phyloP scores from a whole-genome alignment of 2,329 filamentous ascomycete genomes.

The Periconia sp. region DNA sequence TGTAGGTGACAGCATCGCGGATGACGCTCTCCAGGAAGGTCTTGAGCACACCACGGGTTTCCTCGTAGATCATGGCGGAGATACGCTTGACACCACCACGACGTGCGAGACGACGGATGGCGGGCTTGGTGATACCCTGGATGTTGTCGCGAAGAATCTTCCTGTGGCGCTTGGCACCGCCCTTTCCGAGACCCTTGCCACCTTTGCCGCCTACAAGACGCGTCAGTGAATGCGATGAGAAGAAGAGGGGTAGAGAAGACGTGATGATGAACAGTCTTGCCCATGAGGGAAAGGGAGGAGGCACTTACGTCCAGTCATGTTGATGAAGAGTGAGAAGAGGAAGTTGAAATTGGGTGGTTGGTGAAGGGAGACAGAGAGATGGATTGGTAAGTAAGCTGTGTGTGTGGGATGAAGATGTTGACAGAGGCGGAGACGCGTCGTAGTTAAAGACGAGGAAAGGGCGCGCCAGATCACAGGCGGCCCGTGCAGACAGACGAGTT shows the following conservation, averaged over 20 bases:
- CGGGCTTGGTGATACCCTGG: slow-evolving; percentile 98
- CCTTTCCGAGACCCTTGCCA: slow-evolving; percentile 97
- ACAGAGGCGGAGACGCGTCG: slow-evolving; percentile 16
- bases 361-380: slow-evolving; percentile 14
- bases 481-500: slow-evolving; percentile 29
- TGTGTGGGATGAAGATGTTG: slow-evolving; percentile 21
- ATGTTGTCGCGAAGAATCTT: slow-evolving; percentile 99
- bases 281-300: slow-evolving; percentile 2
- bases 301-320: slow-evolving; percentile 55
- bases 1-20: slow-evolving; percentile 78
- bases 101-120: slow-evolving; percentile 96
- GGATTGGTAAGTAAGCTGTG: slow-evolving; percentile 13
- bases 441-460: slow-evolving; percentile 28
- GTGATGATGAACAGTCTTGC: too few relatives aligned
- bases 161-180: slow-evolving; percentile 96
- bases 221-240: slow-evolving; percentile 46
- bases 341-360: slow-evolving; percentile 13
- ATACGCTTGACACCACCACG: slow-evolving; percentile 99
- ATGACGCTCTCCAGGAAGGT: slow-evolving; percentile 83
- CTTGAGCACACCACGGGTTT: slow-evolving; percentile 81
- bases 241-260: background rate
- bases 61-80: slow-evolving; percentile 89
- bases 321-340: slow-evolving; percentile 38
- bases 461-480: slow-evolving; percentile 33
- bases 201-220: slow-evolving; percentile 76